Conservation (phyloP, 2,329 filamentous ascomycete genomes). For the Coniella lustricola region DNA sequence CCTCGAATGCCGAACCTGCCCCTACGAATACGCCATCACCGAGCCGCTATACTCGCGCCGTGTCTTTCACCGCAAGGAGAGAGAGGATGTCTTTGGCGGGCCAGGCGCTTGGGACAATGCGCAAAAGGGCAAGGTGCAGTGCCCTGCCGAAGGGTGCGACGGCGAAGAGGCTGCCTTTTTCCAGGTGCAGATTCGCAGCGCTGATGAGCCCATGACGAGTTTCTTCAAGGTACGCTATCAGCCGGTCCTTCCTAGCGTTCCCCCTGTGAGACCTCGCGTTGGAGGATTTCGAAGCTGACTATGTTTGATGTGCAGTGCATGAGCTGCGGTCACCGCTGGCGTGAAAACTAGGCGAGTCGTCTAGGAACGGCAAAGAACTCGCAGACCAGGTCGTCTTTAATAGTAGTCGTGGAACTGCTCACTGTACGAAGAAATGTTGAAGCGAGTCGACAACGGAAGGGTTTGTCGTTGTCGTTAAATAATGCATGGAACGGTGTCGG, state of each 20-base stretch:
- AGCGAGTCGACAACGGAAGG: neutral
- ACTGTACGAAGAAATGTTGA: neutral
- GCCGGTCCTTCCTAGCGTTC: neutral
- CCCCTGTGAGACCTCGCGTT: neutral
- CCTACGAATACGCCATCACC: slow-evolving; percentile 80
- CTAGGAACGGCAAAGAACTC: neutral
- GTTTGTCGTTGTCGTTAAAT: neutral
- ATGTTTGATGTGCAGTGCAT: slow-evolving; percentile 45
- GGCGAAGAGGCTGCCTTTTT: slow-evolving; percentile 86
- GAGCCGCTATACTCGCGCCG: slow-evolving; percentile 75
- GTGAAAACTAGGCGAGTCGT: slow-evolving; percentile 46
- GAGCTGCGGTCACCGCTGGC: slow-evolving; percentile 59
- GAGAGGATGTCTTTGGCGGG: slow-evolving; percentile 84
- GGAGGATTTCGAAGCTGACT: slow-evolving; percentile 18
- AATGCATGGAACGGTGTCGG: slow-evolving; percentile 12
- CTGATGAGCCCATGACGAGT: slow-evolving; percentile 96
- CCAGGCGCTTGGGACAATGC: slow-evolving; percentile 86
- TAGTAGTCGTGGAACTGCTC: neutral
- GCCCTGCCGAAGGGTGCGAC: slow-evolving; percentile 71
- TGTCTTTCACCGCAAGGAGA: slow-evolving; percentile 78
- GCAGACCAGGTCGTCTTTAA: neutral
- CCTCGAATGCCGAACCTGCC: slow-evolving; percentile 92
- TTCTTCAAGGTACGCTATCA: slow-evolving; percentile 67
- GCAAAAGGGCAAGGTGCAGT: slow-evolving; percentile 76
- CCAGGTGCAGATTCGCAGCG: slow-evolving; percentile 94